phyloP scores from a whole-genome alignment of 805 yeast genomes.

The Monosporozyma yasuniensis region DNA sequence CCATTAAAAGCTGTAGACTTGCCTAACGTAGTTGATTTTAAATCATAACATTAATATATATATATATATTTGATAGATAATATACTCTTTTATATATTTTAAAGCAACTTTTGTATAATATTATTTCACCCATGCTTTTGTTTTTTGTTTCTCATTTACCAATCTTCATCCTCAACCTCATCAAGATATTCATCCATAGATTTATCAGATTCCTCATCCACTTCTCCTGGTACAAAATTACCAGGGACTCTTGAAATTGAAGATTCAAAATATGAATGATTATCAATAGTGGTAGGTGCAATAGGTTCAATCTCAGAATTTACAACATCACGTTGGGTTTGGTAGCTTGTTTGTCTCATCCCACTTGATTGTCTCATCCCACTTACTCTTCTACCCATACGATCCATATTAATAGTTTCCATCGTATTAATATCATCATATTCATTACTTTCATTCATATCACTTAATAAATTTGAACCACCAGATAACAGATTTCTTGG shows the following conservation, averaged over 20 bases:
- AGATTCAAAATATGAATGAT: neutral
- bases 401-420: neutral
- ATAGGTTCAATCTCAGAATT: neutral
- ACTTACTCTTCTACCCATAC: neutral
- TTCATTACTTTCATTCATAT: neutral
- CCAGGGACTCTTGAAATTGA: neutral
- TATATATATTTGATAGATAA: too few relatives aligned
- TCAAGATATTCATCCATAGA: neutral
- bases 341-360: too few relatives aligned
- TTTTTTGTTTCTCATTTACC: neutral
- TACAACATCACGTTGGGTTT: too few relatives aligned
- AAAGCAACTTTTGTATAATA: neutral
- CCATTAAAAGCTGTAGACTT: constrained; percentile 14
- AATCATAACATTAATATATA: too few relatives aligned
- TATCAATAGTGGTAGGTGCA: neutral
- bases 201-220: constrained; percentile 1
- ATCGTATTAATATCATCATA: neutral
- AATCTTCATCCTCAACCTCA: constrained; percentile 2
- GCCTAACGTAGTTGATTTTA: constrained; percentile 21
- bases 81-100: too few relatives aligned
- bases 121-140: neutral
- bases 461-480: neutral
- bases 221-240: neutral
- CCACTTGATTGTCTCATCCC: too few relatives aligned
- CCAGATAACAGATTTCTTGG: neutral